These are phyloP conservation scores for Backusella luteola DNA, from an alignment of 192 early-diverging fungal species.

Conservation along the genomic window DNA sequence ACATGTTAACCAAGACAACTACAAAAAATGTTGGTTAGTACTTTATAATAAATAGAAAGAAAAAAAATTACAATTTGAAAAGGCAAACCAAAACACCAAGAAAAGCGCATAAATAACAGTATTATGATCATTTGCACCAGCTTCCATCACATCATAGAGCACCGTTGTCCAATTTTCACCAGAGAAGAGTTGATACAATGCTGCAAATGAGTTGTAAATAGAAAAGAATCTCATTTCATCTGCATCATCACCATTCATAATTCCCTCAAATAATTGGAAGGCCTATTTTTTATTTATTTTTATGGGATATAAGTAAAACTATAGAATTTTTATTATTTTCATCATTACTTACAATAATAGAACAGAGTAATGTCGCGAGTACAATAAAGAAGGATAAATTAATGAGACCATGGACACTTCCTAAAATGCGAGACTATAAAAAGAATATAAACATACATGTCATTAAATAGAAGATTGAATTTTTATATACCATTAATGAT, in stretches of 20 bases:
- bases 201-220: constrained; percentile 54
- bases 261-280: constrained; percentile 41
- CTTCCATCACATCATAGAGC: constrained; percentile 48
- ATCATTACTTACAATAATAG: constrained; percentile 47
- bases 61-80: constrained; percentile 53
- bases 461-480: neutral
- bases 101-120: constrained; percentile 46
- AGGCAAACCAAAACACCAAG: constrained; percentile 50
- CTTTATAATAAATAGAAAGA: neutral
- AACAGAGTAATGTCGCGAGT: constrained; percentile 44
- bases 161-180: constrained; percentile 62
- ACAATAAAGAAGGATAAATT: constrained; percentile 60
- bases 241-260: constrained; percentile 10
- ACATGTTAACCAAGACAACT: constrained; percentile 64
- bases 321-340: neutral
- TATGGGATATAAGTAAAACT: neutral
- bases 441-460: neutral
- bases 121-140: constrained; percentile 29
- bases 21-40: neutral
- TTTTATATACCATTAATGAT: constrained; percentile 42
- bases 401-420: constrained; percentile 55
- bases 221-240: constrained; percentile 46
- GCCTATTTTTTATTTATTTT: constrained; percentile 31
- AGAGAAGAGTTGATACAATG: constrained; percentile 59
- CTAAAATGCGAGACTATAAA: constrained; percentile 48